phyloP scores from a whole-genome alignment of 1,139 yeast genomes.

The Magnusiomyces magnusii region DNA sequence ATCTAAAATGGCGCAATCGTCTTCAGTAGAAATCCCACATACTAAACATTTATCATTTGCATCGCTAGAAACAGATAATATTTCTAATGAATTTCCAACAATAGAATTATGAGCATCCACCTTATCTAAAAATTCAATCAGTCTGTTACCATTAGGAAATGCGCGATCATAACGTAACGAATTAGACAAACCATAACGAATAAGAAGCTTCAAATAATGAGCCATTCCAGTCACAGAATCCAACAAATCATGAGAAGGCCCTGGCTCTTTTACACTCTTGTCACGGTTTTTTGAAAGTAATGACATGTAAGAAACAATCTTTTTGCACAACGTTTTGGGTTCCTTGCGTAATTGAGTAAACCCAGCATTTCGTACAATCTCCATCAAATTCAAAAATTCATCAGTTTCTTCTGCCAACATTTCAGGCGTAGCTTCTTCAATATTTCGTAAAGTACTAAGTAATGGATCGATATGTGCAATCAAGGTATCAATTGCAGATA shows the following conservation, averaged over 20 bases:
- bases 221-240: slow-evolving; percentile 89
- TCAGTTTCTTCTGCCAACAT: slow-evolving; percentile 16
- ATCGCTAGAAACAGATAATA: slow-evolving; percentile 48
- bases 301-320: slow-evolving; percentile 39
- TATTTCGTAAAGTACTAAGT: slow-evolving; percentile 13
- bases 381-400: slow-evolving; percentile 12
- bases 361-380: slow-evolving; percentile 10
- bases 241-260: slow-evolving; percentile 51
- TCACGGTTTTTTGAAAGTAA: slow-evolving; percentile 34
- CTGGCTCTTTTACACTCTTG: slow-evolving; percentile 24
- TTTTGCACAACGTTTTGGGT: slow-evolving; percentile 70
- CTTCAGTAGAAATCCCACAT: slow-evolving; percentile 77
- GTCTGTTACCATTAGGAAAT: slow-evolving; percentile 51
- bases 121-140: slow-evolving; percentile 54
- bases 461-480: slow-evolving; percentile 24
- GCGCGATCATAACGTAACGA: slow-evolving; percentile 62
- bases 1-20: slow-evolving; percentile 56
- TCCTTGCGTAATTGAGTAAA: slow-evolving; percentile 47
- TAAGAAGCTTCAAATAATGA: slow-evolving; percentile 78
- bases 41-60: slow-evolving; percentile 71
- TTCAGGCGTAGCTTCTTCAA: slow-evolving; percentile 13
- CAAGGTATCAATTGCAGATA: slow-evolving; percentile 60
- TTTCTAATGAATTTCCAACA: slow-evolving; percentile 38
- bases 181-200: slow-evolving; percentile 70
- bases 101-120: slow-evolving; percentile 43